These are phyloP conservation scores for Cryptococcus sp. DNA, from an alignment of 1,284 basidiomycete species.

Conservation along the genomic window DNA sequence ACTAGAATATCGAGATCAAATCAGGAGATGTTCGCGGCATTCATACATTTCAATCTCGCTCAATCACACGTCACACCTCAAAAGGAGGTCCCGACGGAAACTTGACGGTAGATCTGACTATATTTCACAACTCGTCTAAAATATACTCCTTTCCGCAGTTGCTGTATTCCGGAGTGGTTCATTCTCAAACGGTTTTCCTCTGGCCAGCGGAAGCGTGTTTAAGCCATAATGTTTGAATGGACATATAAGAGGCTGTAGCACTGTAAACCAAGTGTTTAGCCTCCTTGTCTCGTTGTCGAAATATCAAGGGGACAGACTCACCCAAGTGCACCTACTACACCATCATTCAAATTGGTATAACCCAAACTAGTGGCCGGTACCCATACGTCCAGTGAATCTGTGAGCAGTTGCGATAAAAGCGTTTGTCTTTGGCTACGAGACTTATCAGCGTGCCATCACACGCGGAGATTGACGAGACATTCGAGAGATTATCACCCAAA, in stretches of 20 bases:
- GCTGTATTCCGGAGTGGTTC: not conserved
- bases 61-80: too few species aligned
- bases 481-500: not conserved
- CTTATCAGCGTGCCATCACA: not conserved
- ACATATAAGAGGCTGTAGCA: constrained; percentile 51
- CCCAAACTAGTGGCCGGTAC: constrained; percentile 82
- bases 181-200: constrained; percentile 9
- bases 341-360: constrained; percentile 77
- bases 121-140: too few species aligned
- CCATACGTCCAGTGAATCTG: constrained; percentile 57
- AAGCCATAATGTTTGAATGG: constrained; percentile 46
- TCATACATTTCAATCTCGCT: too few species aligned
- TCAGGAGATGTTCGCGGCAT: too few species aligned
- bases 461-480: not conserved
- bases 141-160: too few species aligned
- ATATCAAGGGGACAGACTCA: constrained; percentile 45
- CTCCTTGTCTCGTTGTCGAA: not conserved
- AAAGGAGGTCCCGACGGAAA: too few species aligned
- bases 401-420: constrained; percentile 43
- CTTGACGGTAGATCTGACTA: too few species aligned
- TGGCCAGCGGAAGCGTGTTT: constrained; percentile 35
- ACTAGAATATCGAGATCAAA: too few species aligned
- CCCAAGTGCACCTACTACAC: constrained; percentile 77
- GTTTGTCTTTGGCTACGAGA: constrained; percentile 38
- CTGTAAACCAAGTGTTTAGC: constrained; percentile 20